Base-by-base conservation (phyloP, 345 rosid genomes). In the Arabis alpina region DNA sequence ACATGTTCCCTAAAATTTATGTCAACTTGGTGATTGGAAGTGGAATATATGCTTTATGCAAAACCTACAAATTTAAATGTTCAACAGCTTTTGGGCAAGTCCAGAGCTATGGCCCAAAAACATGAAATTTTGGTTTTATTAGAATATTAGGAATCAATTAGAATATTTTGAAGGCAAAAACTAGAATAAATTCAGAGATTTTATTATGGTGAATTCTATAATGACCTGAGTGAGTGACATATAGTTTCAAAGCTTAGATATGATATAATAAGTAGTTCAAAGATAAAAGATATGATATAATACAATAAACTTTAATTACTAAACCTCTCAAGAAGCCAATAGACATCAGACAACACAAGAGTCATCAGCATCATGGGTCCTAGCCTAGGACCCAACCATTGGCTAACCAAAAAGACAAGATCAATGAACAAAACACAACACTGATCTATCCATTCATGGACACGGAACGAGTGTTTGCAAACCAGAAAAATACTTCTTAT, bases 281-380 rank as follows among this genome's bases (percentile, higher is more conserved):
- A 19, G 23, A 19, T 0, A 19, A 19, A 19, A 19, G 23, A 19
- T 19, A 19, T 19, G 23, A 19, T 19, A 19, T 19, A 47, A 44
- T 6, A 11, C 10, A 56, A 47, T n/a, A 47, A 68, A 36, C 2
- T 57, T 53, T 47, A 24, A 14, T 36, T 36, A 54, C 4, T 54
- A 19, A 45, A 47, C 57, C 27, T 68, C 73, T 68, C 49, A 47
- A 23, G 27, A 47, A 47, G 13, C 28, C 25, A 57, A 68, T 14
- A 57, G 65, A 27, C 55, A 68, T 42, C 10, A n/a, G 25, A 36
- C 9, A 51, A 23, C 57, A 24, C 23, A 12, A 40, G 12, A 64
- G 48, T 11, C 71, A 66, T 25, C 51, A 66, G 11, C 16, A 52
- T 51, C 49, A 51, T 52, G 70, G 50, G 70, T 49, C 57, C 57